phyloP scores from a whole-genome alignment of 805 yeast genomes.

The Candida peoriensis region DNA sequence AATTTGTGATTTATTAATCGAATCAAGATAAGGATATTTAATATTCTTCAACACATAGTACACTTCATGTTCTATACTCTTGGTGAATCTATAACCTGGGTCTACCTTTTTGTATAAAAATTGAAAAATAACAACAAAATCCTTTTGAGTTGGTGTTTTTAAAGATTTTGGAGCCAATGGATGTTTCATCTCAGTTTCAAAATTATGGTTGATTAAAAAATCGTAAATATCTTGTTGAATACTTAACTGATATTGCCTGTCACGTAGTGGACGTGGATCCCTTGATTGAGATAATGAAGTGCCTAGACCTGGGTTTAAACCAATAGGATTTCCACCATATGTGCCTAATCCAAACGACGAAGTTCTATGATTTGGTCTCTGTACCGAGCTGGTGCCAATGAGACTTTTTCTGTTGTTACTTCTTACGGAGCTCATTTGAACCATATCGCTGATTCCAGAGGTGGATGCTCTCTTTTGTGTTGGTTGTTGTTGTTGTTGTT shows the following conservation, averaged over 20 bases:
- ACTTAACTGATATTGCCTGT: conserved; percentile 56
- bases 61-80: conserved; percentile 71
- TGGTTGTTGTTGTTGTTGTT: conserved; percentile 3
- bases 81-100: conserved; percentile 68
- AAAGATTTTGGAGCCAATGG: conserved; percentile 61
- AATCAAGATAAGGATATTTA: conserved; percentile 75
- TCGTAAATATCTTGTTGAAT: conserved; percentile 66
- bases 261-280: conserved; percentile 79
- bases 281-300: conserved; percentile 23
- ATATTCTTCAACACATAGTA: conserved; percentile 58
- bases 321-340: conserved; percentile 9
- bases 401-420: conserved; percentile 20
- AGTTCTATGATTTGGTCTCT: conserved; percentile 16
- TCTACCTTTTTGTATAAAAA: conserved; percentile 75
- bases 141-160: conserved; percentile 80
- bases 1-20: conserved; percentile 78
- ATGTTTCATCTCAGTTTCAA: conserved; percentile 71
- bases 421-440: conserved; percentile 23
- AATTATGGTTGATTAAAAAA: conserved; percentile 56
- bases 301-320: conserved; percentile 21
- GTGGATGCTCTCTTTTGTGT: conserved; percentile 20
- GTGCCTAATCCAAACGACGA: conserved; percentile 22
- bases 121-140: conserved; percentile 71
- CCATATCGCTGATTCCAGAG: conserved; percentile 22
- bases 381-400: conserved; percentile 8